A percentile compares a stretch with the other conserved stretches of the same genome.
Conservation (phyloP, 768 basidiomycete species). For the Tulasnella sp. region DNA sequence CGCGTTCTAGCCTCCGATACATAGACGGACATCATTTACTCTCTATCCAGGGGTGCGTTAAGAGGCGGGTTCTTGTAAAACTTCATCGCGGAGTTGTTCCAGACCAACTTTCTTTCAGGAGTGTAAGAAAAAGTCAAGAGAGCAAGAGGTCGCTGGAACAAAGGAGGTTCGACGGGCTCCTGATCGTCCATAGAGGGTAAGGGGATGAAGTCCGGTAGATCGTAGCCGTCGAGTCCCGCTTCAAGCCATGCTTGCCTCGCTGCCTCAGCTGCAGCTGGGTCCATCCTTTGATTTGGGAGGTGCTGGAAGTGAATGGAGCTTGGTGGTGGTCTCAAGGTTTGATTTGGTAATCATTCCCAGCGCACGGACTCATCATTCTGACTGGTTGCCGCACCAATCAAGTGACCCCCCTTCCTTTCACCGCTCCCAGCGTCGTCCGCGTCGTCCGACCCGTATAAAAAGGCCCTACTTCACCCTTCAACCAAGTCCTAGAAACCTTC, state of each 20-base stretch:
- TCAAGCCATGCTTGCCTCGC: background rate
- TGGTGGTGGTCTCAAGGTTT: background rate
- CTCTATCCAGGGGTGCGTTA: slow-evolving; percentile 34
- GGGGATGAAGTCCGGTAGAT: background rate
- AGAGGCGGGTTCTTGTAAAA: slow-evolving; percentile 63
- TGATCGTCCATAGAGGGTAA: background rate
- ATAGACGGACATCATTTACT: background rate
- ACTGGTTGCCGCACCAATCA: background rate
- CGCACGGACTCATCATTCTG: slow-evolving; percentile 1
- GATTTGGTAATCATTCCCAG: background rate
- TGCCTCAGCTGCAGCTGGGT: too few relatives aligned
- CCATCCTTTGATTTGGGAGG: background rate
- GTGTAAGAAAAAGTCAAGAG: slow-evolving; percentile 22
- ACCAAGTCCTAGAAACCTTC: background rate
- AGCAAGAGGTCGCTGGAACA: slow-evolving; percentile 8
- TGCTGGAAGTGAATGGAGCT: background rate
- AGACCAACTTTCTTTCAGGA: slow-evolving; percentile 43
- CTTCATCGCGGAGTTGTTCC: slow-evolving; percentile 59
- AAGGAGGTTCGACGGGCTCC: background rate
- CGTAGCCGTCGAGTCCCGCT: background rate
- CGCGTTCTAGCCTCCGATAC: background rate
- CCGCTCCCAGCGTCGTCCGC: background rate
- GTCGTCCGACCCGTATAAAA: background rate
- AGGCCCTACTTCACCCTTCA: background rate
- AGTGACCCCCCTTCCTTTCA: background rate